A percentile compares a stretch with the other conserved stretches of the same genome.
phyloP scores from a whole-genome alignment of 768 basidiomycete species.

The Xerocomellus intermedius region DNA sequence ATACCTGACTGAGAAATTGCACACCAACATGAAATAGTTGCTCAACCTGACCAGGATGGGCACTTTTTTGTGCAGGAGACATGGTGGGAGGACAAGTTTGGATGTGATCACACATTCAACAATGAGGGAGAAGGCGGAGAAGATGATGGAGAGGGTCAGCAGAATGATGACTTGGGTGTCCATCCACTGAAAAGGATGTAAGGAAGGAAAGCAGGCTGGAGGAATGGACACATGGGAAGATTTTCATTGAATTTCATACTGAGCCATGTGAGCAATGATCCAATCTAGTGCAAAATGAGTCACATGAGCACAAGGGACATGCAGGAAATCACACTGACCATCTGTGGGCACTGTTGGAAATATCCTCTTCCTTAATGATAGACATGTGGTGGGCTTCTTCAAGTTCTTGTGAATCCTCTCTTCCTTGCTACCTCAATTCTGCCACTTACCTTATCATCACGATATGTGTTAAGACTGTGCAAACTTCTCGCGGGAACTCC shows the following conservation, averaged over 20 bases:
- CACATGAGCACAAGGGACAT: neutral
- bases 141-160: slow-evolving; percentile 41
- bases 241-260: slow-evolving; percentile 69
- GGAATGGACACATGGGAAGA: slow-evolving; percentile 40
- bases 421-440: too few relatives aligned
- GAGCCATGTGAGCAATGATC: slow-evolving; percentile 65
- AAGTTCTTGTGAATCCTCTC: too few relatives aligned
- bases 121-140: slow-evolving; percentile 52
- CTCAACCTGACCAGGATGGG: too few relatives aligned
- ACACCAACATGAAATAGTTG: too few relatives aligned
- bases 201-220: too few relatives aligned
- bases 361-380: too few relatives aligned
- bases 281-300: slow-evolving; percentile 36
- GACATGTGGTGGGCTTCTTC: too few relatives aligned
- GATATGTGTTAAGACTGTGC: too few relatives aligned
- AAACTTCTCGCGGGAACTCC: too few relatives aligned
- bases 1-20: too few relatives aligned
- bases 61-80: too few relatives aligned
- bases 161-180: slow-evolving; percentile 51
- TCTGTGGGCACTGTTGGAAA: neutral
- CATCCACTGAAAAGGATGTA: slow-evolving; percentile 46
- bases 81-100: slow-evolving; percentile 70
- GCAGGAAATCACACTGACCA: slow-evolving; percentile 41
- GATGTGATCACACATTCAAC: slow-evolving; percentile 59
- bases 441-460: too few relatives aligned